Evolutionary conservation across 441 rosid genomes (phyloP), one percentile per base, ranked within the genome.

Genomic region (Gossypium lobatum): DNA sequence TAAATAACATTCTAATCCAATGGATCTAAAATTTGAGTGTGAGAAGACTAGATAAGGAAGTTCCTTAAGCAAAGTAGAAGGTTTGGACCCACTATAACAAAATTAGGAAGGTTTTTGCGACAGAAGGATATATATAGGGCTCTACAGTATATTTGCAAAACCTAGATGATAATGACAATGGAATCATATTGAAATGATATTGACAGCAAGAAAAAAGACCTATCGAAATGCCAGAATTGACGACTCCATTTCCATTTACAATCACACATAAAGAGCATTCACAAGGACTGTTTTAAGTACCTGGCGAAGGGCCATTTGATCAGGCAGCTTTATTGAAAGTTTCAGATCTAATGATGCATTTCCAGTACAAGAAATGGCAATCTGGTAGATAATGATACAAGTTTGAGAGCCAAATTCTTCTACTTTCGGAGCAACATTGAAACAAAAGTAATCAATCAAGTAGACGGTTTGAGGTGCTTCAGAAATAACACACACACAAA

Each of bases 21-120:
- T 5, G 37, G 37, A 31, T 5, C 37, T 31, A 31, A 31, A 31
- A 1, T 31, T 31, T 31, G 7, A 1, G 37, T 4, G 73, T 45
- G 74, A 74, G 71, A 68, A 39, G 78, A 75, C 78, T 50, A 42
- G 77, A 75, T 61, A 61, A 71, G 72, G 72, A 78, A 75, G 72
- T 79, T 77, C 53, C 37, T 37, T 23, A 48, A 45, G 65, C 42
- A 62, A 71, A 39, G 31, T 72, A 46, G 7, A 57, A 59, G 72
- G 25, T 64, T 50, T 53, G 81, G 85, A 72, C 82, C 87, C 71
- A 54, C 69, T 21, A 21, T 39, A 64, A 74, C 53, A 70, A 65
- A 54, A 71, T 37, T 78, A 72, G 48, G 63, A 68, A 52, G 28
- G 64, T 11, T 61, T 69, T 70, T 11, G 37, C 0, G 37, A 31